Conservation (phyloP, 192 early-diverging fungal genomes). For the Linderina pennispora region DNA sequence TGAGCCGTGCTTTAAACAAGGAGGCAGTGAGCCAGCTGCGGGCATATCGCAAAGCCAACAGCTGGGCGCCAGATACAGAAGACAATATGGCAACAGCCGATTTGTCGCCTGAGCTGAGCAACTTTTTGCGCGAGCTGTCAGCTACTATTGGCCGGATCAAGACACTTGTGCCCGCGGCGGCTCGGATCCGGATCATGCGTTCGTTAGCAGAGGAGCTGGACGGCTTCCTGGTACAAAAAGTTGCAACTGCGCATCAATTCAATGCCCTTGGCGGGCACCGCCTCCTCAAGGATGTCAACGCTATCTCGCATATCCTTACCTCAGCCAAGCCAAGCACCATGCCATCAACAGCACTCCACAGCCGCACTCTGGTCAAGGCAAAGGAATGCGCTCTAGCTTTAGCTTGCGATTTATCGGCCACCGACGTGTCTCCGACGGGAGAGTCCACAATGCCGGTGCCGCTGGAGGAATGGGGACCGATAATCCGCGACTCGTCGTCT, state of each 20-base stretch:
- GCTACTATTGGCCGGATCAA: conserved; percentile 7
- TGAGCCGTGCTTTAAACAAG: conserved; percentile 31
- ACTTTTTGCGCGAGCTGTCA: conserved; percentile 19
- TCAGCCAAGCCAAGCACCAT: conserved; percentile 2
- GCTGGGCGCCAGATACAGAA: conserved; percentile 7
- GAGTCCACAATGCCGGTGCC: conserved; percentile 10
- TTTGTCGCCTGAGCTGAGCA: conserved; percentile 20
- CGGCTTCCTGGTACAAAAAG: conserved; percentile 23
- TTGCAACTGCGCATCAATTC: conserved; percentile 31
- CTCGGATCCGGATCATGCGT: conserved; percentile 15
- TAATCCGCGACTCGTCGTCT: conserved; percentile 7
- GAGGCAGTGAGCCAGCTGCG: conserved; percentile 27
- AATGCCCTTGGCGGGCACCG: conserved; percentile 19
- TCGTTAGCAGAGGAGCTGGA: conserved; percentile 27
- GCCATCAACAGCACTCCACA: neutral
- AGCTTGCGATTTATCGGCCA: conserved; percentile 12
- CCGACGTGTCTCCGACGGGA: neutral
- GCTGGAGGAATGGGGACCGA: conserved; percentile 23
- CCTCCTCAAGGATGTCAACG: conserved; percentile 23
- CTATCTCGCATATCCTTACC: conserved; percentile 10
- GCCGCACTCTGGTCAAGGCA: conserved; percentile 8
- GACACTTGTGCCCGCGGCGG: conserved; percentile 15
- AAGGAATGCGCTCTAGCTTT: conserved; percentile 19
- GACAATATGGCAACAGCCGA: neutral
- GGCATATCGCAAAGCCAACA: conserved; percentile 35